Base-by-base conservation (phyloP, 2,329 filamentous ascomycete genomes). In the Cercospora sp. region DNA sequence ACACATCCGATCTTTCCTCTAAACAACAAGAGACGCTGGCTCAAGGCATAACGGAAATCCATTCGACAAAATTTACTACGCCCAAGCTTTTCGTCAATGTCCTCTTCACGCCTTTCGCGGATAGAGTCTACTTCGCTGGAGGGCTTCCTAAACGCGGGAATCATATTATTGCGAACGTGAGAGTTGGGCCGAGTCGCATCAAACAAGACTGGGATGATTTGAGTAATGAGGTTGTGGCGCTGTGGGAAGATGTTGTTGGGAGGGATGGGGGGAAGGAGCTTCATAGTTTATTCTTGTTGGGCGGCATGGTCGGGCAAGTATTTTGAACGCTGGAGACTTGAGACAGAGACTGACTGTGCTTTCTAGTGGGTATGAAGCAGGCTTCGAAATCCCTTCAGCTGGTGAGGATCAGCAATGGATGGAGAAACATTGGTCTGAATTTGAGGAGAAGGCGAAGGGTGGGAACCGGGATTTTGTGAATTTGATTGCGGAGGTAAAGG, bases 51-150 rank as follows among this genome's bases (percentile, higher is more conserved):
- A 83, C 82, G 10, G 69, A 71, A 8, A 79, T 83, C 40, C 82
- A 84, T 74, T 75, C 78, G 66, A 77, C 69, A 5, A 77, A 78
- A 63, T 84, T 84, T 78, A 77, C 75, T 53, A 79, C 81, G 0
- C 81, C 81, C 0, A 77, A 75, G 3, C 72, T 81, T 26, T 84
- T 84, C 75, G 81, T 84, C 60, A 82, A 83, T 68, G 77, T 84
- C 13, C 72, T 75, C 16, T 83, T 82, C 72, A 77, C 73, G 6
- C 28, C 81, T 65, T 45, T 28, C 65, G 32, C 43, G 13, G 12
- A 70, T 3, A 66, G 69, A 6, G 57, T 63, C 9, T 70, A 72
- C 28, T 82, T 80, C 69, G 72, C 81, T 3, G 81, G 71, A 34
- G 81, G 81, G n/a, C 78, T 79, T 32, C 72, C 71, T 5, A 74